phyloP scores from a whole-genome alignment of 768 basidiomycete genomes.

The Rhizopogon vulgaris region DNA sequence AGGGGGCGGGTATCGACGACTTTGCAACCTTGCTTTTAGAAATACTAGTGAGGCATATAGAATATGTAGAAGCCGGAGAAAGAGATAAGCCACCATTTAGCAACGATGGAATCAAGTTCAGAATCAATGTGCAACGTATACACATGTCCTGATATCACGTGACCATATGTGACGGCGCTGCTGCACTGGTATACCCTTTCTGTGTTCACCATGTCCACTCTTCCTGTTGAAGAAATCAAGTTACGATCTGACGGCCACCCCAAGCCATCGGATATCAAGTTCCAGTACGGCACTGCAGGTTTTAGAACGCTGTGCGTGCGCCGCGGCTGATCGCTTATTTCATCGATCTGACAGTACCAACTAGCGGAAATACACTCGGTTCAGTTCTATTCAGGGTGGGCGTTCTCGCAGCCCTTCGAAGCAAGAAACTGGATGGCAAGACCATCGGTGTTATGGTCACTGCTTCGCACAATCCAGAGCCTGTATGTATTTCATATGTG shows the following conservation, averaged over 20 bases:
- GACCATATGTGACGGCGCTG: slow-evolving; percentile 11
- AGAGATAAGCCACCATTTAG: slow-evolving; percentile 35
- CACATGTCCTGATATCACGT: background rate
- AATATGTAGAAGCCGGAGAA: slow-evolving; percentile 53
- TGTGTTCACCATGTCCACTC: slow-evolving; percentile 24
- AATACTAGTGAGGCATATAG: slow-evolving; percentile 43
- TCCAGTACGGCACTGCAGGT: slow-evolving; percentile 91
- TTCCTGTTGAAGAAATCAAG: slow-evolving; percentile 40
- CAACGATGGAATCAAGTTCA: slow-evolving; percentile 7
- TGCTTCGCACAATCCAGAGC: slow-evolving; percentile 98
- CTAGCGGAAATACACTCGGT: slow-evolving; percentile 67
- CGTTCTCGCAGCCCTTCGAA: slow-evolving; percentile 82
- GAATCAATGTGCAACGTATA: background rate
- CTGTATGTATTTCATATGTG: slow-evolving; percentile 41
- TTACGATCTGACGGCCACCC: slow-evolving; percentile 55
- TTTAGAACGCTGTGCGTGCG: slow-evolving; percentile 80
- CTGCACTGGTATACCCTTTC: background rate
- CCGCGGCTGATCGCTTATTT: slow-evolving; percentile 2
- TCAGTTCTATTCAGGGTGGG: slow-evolving; percentile 94
- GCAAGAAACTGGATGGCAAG: slow-evolving; percentile 86
- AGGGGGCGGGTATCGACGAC: slow-evolving; percentile 32
- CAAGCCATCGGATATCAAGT: slow-evolving; percentile 63
- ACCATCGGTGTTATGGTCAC: slow-evolving; percentile 98
- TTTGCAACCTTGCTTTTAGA: slow-evolving; percentile 35
- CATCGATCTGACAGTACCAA: slow-evolving; percentile 6